These are phyloP conservation scores for Kandelia obovata DNA, from an alignment of 345 rosid species.

Conservation along the genomic window DNA sequence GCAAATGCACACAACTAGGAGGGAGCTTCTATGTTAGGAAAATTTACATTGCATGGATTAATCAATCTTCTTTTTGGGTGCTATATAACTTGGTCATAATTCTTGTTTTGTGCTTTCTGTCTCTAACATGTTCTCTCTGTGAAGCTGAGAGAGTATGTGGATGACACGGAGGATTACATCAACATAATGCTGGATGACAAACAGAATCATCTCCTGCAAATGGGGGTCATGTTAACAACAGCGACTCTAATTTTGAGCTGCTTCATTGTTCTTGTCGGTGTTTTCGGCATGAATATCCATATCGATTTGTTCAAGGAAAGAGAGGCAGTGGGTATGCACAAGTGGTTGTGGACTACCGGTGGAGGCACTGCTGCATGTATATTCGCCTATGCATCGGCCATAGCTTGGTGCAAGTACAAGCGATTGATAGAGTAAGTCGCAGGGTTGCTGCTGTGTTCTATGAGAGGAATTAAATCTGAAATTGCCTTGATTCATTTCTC, in stretches of 20 bases:
- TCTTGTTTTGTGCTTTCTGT: not conserved
- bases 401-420: conserved; percentile 84
- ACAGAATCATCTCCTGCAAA: conserved; percentile 90
- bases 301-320: conserved; percentile 48
- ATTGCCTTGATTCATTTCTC: too few relatives aligned
- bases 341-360: conserved; percentile 68
- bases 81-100: not conserved
- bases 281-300: conserved; percentile 70
- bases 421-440: conserved; percentile 52
- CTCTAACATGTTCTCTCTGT: not conserved
- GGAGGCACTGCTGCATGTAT: conserved; percentile 60
- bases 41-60: too few relatives aligned
- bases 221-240: conserved; percentile 92
- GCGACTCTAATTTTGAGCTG: conserved; percentile 75
- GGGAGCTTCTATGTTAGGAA: too few relatives aligned
- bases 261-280: conserved; percentile 63
- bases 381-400: conserved; percentile 63
- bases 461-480: too few relatives aligned
- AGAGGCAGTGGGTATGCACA: conserved; percentile 22
- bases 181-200: conserved; percentile 96
- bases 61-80: not conserved
- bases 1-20: too few relatives aligned
- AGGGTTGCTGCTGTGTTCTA: not conserved
- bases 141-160: conserved; percentile 90
- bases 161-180: conserved; percentile 92